phyloP scores from a whole-genome alignment of 148 eudicot genomes.

The Persicaria tinctoria region DNA sequence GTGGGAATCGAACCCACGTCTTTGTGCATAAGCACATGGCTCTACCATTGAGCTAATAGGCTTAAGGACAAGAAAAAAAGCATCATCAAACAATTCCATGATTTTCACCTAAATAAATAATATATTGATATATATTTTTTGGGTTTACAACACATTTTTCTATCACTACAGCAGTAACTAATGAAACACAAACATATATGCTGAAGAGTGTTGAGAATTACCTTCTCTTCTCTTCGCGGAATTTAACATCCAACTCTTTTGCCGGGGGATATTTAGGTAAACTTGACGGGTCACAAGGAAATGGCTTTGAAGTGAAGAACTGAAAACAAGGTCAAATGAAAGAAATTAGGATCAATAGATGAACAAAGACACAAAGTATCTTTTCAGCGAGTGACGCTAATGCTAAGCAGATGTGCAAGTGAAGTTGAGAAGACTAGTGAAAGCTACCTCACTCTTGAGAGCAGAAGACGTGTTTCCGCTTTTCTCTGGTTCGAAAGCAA shows the following conservation, averaged over 20 bases:
- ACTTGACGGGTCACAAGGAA: slow-evolving; percentile 71
- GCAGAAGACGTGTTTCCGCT: slow-evolving; percentile 65
- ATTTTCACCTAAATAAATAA: too few species aligned
- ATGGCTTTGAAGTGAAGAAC: slow-evolving; percentile 73
- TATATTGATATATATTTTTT: too few species aligned
- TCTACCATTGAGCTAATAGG: too few species aligned
- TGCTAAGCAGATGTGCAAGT: background rate
- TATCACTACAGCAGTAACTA: too few species aligned
- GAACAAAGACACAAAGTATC: too few species aligned
- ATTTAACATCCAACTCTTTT: slow-evolving; percentile 67
- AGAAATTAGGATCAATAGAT: background rate
- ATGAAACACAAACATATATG: too few species aligned
- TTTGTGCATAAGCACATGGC: too few species aligned
- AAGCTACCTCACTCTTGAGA: slow-evolving; percentile 63
- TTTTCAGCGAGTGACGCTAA: too few species aligned
- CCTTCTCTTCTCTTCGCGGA: slow-evolving; percentile 80
- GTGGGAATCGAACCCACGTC: too few species aligned
- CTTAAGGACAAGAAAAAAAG: too few species aligned
- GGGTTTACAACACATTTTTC: too few species aligned
- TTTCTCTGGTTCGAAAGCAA: slow-evolving; percentile 63
- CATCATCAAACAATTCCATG: too few species aligned
- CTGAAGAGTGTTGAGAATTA: slow-evolving; percentile 10
- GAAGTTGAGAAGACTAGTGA: background rate
- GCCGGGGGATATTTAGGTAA: slow-evolving; percentile 78
- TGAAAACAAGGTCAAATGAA: slow-evolving; percentile 19